These are phyloP conservation scores for Xylaria sp. DNA, from an alignment of 495 filamentous ascomycete species.

Conservation along the genomic window DNA sequence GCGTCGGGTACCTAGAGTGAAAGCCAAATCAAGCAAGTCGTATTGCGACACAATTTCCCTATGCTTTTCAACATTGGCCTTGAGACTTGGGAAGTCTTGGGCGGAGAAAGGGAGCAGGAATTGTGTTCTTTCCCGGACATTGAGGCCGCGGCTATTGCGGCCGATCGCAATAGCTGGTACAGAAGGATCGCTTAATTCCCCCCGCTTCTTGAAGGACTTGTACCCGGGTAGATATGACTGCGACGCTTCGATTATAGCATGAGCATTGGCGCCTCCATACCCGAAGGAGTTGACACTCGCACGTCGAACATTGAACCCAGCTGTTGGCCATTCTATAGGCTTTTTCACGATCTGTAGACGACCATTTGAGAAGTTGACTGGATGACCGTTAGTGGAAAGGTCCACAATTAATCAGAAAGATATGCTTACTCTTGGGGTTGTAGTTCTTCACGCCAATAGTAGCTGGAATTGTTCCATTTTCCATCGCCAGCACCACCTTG, in stretches of 20 bases:
- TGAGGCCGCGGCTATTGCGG: not conserved
- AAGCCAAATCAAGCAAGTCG: not conserved
- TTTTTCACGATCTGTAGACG: not conserved
- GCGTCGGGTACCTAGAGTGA: not conserved
- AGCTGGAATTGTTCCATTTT: not conserved
- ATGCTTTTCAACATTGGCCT: not conserved
- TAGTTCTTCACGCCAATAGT: not conserved
- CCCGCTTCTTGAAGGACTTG: not conserved
- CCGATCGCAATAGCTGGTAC: not conserved
- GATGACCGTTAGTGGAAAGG: not conserved
- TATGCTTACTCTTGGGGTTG: not conserved
- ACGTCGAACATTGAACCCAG: not conserved
- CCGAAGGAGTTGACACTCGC: conserved; percentile 52
- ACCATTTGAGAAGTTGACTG: not conserved
- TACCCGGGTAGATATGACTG: not conserved
- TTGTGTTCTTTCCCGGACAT: not conserved
- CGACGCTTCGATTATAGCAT: conserved; percentile 50
- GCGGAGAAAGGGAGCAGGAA: not conserved
- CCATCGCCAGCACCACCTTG: not conserved
- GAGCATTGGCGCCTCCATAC: conserved; percentile 58
- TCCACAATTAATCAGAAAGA: not conserved
- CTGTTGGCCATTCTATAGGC: not conserved
- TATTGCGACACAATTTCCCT: not conserved
- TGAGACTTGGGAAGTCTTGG: not conserved
- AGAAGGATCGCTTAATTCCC: not conserved